Conservation (phyloP, 805 yeast species). For the Yamadazyma laniorum region DNA sequence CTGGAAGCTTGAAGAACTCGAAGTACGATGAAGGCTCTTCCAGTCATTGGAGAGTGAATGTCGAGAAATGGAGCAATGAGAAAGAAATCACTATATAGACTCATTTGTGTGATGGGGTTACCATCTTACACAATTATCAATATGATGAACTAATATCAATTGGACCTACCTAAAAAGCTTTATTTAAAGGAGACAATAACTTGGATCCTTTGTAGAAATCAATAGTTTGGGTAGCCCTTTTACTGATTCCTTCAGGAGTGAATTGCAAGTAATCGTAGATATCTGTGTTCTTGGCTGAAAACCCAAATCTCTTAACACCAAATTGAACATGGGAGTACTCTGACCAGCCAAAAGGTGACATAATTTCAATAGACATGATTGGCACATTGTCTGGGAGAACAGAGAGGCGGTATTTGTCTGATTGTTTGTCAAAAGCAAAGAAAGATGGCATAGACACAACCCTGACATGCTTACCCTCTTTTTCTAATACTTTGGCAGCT, state of each 20-base stretch:
- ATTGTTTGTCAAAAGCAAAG: constrained; percentile 83
- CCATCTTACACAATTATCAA: too few species aligned
- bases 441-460: constrained; percentile 94
- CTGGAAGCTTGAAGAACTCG: constrained; percentile 57
- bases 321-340: constrained; percentile 95
- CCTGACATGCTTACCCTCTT: constrained; percentile 67
- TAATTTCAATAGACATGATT: constrained; percentile 88
- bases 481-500: constrained; percentile 70
- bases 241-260: constrained; percentile 89
- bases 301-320: constrained; percentile 95
- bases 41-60: constrained; percentile 70
- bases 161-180: constrained; percentile 80
- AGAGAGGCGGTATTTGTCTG: constrained; percentile 73
- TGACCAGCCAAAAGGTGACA: constrained; percentile 89
- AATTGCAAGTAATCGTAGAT: constrained; percentile 84
- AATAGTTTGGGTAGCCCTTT: constrained; percentile 76
- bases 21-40: constrained; percentile 52
- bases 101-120: too few species aligned
- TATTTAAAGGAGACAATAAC: constrained; percentile 70
- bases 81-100: constrained; percentile 49
- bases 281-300: constrained; percentile 84
- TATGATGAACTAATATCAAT: too few species aligned
- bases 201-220: constrained; percentile 77
- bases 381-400: constrained; percentile 96
- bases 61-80: constrained; percentile 56